phyloP scores from a whole-genome alignment of 345 rosid species.

The Gynandropsis gynandra region DNA sequence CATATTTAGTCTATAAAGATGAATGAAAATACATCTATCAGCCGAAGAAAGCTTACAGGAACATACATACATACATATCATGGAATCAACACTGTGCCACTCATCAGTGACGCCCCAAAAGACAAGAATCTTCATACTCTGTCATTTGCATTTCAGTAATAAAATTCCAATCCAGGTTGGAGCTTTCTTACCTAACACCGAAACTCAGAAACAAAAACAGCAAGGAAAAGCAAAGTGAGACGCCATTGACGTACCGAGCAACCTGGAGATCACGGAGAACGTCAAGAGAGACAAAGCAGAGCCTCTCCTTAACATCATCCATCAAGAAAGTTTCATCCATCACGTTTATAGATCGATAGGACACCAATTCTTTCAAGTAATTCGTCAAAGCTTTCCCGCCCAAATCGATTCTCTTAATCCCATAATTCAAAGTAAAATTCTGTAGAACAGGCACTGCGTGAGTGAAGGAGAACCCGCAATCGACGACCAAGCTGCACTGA shows the following conservation, averaged over 20 bases:
- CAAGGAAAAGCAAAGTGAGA: background rate
- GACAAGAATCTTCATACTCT: too few species aligned
- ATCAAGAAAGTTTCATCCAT: conserved; percentile 79
- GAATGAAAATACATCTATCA: too few species aligned
- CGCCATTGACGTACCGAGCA: conserved; percentile 32
- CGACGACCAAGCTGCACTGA: conserved; percentile 80
- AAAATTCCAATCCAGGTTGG: background rate
- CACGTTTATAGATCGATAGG: conserved; percentile 68
- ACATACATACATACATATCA: too few species aligned
- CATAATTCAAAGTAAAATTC: conserved; percentile 61
- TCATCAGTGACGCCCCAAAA: too few species aligned
- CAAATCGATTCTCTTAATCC: conserved; percentile 70
- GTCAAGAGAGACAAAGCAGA: conserved; percentile 84
- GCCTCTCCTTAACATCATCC: conserved; percentile 93
- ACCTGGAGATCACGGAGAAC: conserved; percentile 56
- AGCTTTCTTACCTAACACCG: background rate
- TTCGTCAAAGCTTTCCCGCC: conserved; percentile 94
- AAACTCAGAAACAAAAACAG: background rate
- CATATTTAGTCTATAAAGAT: too few species aligned
- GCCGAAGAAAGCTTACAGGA: too few species aligned
- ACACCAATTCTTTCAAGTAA: conserved; percentile 77
- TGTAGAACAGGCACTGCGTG: conserved; percentile 81
- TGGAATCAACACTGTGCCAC: too few species aligned
- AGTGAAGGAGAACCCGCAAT: conserved; percentile 84
- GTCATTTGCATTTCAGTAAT: background rate